A percentile compares a stretch with the other conserved stretches of the same genome.
phyloP scores from a whole-genome alignment of 1,139 yeast genomes.

The Taphrina flavorubra region DNA sequence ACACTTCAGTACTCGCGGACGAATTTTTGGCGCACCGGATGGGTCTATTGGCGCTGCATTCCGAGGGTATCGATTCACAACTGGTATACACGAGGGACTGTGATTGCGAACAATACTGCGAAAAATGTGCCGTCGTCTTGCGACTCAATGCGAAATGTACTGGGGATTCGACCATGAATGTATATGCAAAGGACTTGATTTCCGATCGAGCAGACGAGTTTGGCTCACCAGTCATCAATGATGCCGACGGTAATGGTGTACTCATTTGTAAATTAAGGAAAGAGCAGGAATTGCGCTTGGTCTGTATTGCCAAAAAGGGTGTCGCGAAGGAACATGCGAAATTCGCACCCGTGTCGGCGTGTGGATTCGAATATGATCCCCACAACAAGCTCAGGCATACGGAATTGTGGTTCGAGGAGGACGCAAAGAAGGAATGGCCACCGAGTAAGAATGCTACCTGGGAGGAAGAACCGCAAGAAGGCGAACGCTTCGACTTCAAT shows the following conservation, averaged over 20 bases:
- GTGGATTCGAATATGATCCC: constrained; percentile 98
- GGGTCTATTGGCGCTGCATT: constrained; percentile 86
- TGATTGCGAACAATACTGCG: constrained; percentile 97
- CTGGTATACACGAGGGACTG: constrained; percentile 69
- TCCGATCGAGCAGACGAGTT: constrained; percentile 50
- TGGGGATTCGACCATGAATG: constrained; percentile 70
- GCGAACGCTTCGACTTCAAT: constrained; percentile 80
- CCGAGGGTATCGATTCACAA: constrained; percentile 75
- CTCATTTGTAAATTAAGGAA: constrained; percentile 87
- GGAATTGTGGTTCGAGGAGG: constrained; percentile 94
- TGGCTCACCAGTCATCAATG: constrained; percentile 86
- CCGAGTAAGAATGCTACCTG: constrained; percentile 83
- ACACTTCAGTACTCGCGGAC: constrained; percentile 94
- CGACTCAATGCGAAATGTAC: constrained; percentile 87
- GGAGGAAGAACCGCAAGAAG: constrained; percentile 79
- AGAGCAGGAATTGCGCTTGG: constrained; percentile 85
- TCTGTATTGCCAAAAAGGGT: constrained; percentile 94
- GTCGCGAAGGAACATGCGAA: constrained; percentile 98
- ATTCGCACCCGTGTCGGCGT: constrained; percentile 98
- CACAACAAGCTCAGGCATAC: constrained; percentile 97
- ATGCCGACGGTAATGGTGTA: constrained; percentile 78
- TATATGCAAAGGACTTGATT: constrained; percentile 80
- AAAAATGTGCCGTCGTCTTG: constrained; percentile 87
- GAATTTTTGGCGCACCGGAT: constrained; percentile 92
- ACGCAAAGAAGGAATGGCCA: constrained; percentile 83